Base-by-base conservation (phyloP, 306 rosid species). In the Ammopiptanthus mongolicus region DNA sequence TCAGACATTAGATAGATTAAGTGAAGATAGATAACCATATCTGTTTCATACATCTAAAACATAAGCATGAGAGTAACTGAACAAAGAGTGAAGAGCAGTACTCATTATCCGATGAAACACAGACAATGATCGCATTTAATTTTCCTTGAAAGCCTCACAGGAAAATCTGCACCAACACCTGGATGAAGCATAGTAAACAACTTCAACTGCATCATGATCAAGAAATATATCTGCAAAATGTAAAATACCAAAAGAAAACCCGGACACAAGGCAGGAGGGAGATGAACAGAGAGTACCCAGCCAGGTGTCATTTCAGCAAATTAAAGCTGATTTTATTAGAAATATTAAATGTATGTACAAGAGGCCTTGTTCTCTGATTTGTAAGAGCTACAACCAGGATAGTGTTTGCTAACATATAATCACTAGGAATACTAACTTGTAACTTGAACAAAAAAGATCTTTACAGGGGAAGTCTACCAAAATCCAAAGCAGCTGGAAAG, bases 281-380 rank as follows among this genome's bases (percentile, higher is more conserved):
- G 31, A 31, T 33, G 21, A 59, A 53, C 19, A 65, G 44, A 14
- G 66, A 58, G 64, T 23, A 15, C 51, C 33, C 52, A 47, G 69
- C 58, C 64, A 5, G 75, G 13, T 31, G 48, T 19, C 39, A 41
- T 48, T 70, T 60, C 74, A 69, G 86, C 9, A 72, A 90, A 82
- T 48, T 70, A 83, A 80, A 87, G 84, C 79, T 83, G 79, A 74
- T 86, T 89, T 91, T 89, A 86, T 89, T 92, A 65, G 80, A 80
- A 84, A 88, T 83, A 83, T 88, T 70, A 85, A 90, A 82, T 88
- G 92, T 88, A 90, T 89, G 91, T 92, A 92, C 97, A 92, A 76
- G 89, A 80, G 90, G 86, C 66, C 62, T 69, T 81, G 79, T 80
- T 88, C 86, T 85, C 93, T 80, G 91, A 84, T 84, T 82, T 86